Percentiles rank a stretch among this genome's conserved stretches.
Evolutionary conservation across 768 basidiomycete genomes (phyloP).

Genomic region (Kwoniella botswanensis): DNA sequence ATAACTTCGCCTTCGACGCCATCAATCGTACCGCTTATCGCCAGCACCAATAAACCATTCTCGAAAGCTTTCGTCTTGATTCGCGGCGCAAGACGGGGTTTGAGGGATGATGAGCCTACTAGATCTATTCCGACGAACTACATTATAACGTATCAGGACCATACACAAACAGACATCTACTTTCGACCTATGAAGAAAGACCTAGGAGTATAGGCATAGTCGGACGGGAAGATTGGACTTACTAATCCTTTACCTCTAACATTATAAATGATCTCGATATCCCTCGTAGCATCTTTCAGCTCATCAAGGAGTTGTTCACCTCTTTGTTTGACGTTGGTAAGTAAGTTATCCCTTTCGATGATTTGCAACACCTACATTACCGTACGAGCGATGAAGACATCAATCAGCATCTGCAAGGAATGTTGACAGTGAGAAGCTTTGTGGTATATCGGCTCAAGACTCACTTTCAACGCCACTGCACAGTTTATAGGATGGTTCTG

Average conservation of each 20-base stretch:
- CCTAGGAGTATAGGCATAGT: no score
- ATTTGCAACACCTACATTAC: slow-evolving; percentile 26
- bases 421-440: neutral
- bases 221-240: slow-evolving; percentile 2
- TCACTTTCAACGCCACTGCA: slow-evolving; percentile 28
- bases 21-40: slow-evolving; percentile 30
- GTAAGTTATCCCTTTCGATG: slow-evolving; percentile 30
- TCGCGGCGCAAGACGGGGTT: slow-evolving; percentile 26
- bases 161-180: no score
- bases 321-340: slow-evolving; percentile 28
- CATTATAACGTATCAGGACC: neutral
- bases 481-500: slow-evolving; percentile 38
- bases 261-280: slow-evolving; percentile 22
- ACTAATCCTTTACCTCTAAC: slow-evolving; percentile 36
- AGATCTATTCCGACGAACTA: slow-evolving; percentile 37
- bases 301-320: slow-evolving; percentile 26
- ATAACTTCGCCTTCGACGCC: slow-evolving; percentile 31
- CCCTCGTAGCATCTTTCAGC: slow-evolving; percentile 17
- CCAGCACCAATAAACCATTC: slow-evolving; percentile 24
- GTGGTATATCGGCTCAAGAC: neutral
- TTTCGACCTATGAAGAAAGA: no score
- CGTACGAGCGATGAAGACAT: no score
- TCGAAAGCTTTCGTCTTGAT: slow-evolving; percentile 32
- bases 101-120: slow-evolving; percentile 12
- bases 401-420: neutral